Evolutionary conservation across 139 green algal species (phyloP).

Genomic region (Raphidocelis subcapitata): DNA sequence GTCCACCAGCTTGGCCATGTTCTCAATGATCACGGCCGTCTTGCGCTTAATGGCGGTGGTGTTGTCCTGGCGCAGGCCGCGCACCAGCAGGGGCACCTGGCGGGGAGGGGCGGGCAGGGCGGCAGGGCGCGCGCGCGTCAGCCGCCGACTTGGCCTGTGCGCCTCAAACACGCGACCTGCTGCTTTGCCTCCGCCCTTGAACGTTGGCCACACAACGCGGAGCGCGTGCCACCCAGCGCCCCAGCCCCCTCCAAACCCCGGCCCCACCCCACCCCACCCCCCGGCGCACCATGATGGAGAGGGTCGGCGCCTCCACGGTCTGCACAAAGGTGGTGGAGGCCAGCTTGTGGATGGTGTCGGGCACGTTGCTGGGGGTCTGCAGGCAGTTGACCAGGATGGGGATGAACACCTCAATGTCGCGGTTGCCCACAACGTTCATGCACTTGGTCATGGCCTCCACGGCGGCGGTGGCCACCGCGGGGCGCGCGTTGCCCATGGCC

Average conservation of each 20-base stretch:
- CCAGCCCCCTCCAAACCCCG: no score
- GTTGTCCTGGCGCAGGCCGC: constrained; percentile 80
- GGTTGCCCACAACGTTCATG: constrained; percentile 71
- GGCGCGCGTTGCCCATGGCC: constrained; percentile 71
- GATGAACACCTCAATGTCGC: constrained; percentile 88
- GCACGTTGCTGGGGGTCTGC: constrained; percentile 59
- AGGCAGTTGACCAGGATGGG: constrained; percentile 82
- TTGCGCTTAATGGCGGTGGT: constrained; percentile 89
- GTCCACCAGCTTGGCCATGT: constrained; percentile 95
- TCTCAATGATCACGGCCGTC: constrained; percentile 83
- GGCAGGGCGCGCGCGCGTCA: constrained; percentile 25
- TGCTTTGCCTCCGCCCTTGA: no score
- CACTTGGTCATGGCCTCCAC: constrained; percentile 40
- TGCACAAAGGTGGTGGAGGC: constrained; percentile 89
- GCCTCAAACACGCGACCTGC: no score
- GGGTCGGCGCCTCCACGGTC: constrained; percentile 72
- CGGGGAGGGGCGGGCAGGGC: constrained; percentile 65
- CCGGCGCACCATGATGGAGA: constrained; percentile 78
- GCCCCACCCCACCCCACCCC: no score
- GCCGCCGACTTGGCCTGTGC: no score
- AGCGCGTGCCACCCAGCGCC: no score
- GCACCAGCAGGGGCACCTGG: constrained; percentile 84
- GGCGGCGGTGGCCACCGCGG: constrained; percentile 53
- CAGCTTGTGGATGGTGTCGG: constrained; percentile 91
- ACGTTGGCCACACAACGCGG: no score